Evolutionary conservation across 2,329 filamentous ascomycete species (phyloP), one percentile per base, ranked within the genome.

Genomic region (Aspergillus candidus): DNA sequence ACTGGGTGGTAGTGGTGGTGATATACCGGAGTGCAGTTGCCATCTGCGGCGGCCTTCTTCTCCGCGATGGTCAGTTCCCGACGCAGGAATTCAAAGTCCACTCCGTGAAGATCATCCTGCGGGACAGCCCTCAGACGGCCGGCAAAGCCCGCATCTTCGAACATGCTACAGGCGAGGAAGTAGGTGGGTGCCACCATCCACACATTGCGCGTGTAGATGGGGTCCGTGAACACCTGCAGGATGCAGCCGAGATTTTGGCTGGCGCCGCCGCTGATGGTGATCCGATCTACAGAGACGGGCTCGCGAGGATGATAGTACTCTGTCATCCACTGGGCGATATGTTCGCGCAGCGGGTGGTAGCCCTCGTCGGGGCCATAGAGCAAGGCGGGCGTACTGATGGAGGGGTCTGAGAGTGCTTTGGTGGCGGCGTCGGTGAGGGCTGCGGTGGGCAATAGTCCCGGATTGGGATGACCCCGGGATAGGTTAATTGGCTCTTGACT

Each of bases 161-260:
- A 89, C 44, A 94, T 86, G n/a, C 83, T 76, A 58, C 86, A 89
- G 0, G 83, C 86, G n/a, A 94, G 73, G 65, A 88, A 86, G 61
- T 94, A 95, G 37, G 84, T 84, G 4, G 90, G 90, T 14, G 84
- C 81, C 2, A 89, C 80, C 66, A 90, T 78, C 85, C 87, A 95
- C 8, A 94, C 74, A 52, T 80, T 80, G 36, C 77, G 73, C 1
- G 90, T 95, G 58, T 82, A 84, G 2, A 73, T 66, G 1, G 87
- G 85, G 62, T 95, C 90, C 0, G 88, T 86, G 59, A 85, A 95
- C 27, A 85, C 85, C 63, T 85, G 80, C 39, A 95, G 69, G 4
- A 94, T 70, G 57, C 81, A 85, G 0, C 85, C 88, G 2, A 94
- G 65, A 60, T 83, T 89, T 72, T 94, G 89, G 52, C 82, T 87